These are phyloP conservation scores for Ceratocystis ficicola DNA, from an alignment of 2,329 filamentous ascomycete species.

Conservation along the genomic window DNA sequence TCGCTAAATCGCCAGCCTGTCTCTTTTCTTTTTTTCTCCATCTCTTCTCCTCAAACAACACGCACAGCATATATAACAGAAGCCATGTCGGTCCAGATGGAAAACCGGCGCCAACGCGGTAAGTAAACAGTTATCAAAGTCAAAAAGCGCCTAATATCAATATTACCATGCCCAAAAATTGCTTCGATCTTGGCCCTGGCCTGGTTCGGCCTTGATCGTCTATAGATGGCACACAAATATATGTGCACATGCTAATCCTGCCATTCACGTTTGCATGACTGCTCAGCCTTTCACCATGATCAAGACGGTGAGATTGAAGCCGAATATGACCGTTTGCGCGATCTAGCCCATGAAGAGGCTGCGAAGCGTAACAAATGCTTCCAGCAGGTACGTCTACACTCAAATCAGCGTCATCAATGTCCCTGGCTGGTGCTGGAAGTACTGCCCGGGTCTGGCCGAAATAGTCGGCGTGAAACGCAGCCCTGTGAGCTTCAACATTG, in stretches of 20 bases:
- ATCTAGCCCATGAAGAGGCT: conserved; percentile 69
- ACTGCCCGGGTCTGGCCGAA: neutral
- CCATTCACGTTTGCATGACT: neutral
- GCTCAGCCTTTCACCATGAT: conserved; percentile 63
- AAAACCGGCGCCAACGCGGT: conserved; percentile 15
- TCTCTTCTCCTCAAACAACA: neutral
- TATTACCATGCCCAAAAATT: neutral
- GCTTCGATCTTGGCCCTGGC: neutral
- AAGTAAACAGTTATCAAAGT: neutral
- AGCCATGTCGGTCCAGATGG: conserved; percentile 10
- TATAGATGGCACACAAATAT: too few species aligned
- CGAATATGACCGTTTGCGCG: conserved; percentile 85
- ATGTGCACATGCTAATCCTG: neutral
- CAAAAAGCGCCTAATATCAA: neutral
- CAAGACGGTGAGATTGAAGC: conserved; percentile 57
- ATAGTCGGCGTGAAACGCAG: neutral
- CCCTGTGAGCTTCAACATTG: neutral
- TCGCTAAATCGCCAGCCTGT: neutral
- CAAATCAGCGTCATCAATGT: too few species aligned
- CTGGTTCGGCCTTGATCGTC: too few species aligned
- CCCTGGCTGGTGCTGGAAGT: neutral
- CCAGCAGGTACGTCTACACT: conserved; percentile 42
- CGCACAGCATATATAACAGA: neutral
- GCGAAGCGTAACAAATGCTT: conserved; percentile 67
- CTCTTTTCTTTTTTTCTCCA: neutral